A percentile compares a stretch with the other conserved stretches of the same genome.
These are phyloP conservation scores for Ceratocystis albifundus DNA, from an alignment of 2,329 filamentous ascomycete species.

Conservation along the genomic window DNA sequence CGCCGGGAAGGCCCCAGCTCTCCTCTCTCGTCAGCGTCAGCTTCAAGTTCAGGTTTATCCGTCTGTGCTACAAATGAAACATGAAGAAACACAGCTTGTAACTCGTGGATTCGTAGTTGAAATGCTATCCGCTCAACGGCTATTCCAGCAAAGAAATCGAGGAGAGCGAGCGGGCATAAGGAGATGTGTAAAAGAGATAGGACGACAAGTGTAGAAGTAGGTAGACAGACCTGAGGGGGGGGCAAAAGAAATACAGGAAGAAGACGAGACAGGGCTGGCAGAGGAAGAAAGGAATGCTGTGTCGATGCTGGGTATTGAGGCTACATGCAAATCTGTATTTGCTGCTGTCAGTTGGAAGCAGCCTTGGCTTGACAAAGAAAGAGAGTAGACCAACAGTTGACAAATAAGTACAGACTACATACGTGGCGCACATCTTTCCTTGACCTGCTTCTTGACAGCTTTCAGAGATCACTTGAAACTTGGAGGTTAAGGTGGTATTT, in stretches of 20 bases:
- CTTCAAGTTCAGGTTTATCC: not conserved
- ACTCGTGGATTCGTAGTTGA: not conserved
- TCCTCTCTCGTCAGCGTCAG: not conserved
- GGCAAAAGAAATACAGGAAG: not conserved
- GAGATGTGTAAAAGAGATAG: not conserved
- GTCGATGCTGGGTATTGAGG: not conserved
- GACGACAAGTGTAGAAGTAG: not conserved
- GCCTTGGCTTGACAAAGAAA: no score
- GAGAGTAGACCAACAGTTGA: no score
- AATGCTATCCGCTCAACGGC: not conserved
- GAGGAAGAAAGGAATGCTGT: not conserved
- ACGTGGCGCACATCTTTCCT: no score
- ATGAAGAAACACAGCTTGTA: not conserved
- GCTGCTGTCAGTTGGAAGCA: no score
- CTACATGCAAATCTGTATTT: no score
- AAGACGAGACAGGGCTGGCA: not conserved
- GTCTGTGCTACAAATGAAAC: constrained; percentile 1
- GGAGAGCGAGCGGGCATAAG: not conserved
- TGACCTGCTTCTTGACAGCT: no score
- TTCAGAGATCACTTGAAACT: no score
- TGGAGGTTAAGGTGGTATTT: no score
- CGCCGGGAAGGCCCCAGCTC: not conserved
- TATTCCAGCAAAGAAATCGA: not conserved
- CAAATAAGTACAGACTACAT: no score
- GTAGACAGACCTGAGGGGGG: no score